Evolutionary conservation across 2,329 filamentous ascomycete species (phyloP), one percentile per base, ranked within the genome.

Genomic region (Pyrenochaeta sp.): DNA sequence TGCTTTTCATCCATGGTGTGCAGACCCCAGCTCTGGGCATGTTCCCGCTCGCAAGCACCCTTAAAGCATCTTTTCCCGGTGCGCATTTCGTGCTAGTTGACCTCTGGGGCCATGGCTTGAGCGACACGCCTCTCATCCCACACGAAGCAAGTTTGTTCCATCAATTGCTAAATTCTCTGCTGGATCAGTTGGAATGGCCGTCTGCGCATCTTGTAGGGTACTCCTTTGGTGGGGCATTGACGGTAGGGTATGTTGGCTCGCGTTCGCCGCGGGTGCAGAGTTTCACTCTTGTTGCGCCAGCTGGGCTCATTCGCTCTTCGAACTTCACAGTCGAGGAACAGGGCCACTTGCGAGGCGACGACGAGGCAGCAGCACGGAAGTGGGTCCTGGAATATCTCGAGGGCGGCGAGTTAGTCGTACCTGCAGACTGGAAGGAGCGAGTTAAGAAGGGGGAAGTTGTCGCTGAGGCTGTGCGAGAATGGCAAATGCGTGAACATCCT

Each of bases 71-170:
- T 0, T 78, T 76, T 40, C 76, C 80, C 0, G 21, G 58, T 0
- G 64, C 80, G 0, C 71, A 79, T 10, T 70, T 79, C 29, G 77
- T 81, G 0, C 67, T 83, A 1, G 15, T 82, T 12, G 83, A 85
- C 49, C 75, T 80, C 10, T 85, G 81, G 81, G 83, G 83, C 27
- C 83, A 85, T 45, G 82, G 82, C 0, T 66, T 85, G n/a, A 78
- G 72, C 23, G 78, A 80, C 5, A 83, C 82, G 0, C 82, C 82
- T 0, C 2, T 80, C 1, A 27, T 63, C 0, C 61, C 82, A 0
- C 81, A 84, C 46, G 70, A 69, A 0, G 57, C 77, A 0, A 33
- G 48, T 0, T 54, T 84, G 0, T 84, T 85, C 50, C 77, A 81
- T 40, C 14, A 14, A 0, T 61, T 81, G 2, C 48, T 85, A 0